Conservation (phyloP, 441 rosid species). For the Jatropha multifida region DNA sequence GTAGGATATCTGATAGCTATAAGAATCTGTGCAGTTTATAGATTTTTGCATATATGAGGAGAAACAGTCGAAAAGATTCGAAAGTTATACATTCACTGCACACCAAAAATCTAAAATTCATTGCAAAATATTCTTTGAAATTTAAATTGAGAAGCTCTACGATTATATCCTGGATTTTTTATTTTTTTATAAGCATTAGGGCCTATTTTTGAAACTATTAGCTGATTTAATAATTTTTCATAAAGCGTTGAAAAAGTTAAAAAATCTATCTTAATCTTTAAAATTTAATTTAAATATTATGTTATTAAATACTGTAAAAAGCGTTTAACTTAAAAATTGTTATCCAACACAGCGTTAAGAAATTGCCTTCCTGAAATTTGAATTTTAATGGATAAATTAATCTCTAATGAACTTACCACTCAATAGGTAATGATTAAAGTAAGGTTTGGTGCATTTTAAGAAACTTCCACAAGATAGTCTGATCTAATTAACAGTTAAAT, state of each 20-base stretch:
- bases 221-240: no score
- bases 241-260: neutral
- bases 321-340: neutral
- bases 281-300: no score
- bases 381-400: neutral
- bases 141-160: no score
- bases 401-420: no score
- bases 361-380: neutral
- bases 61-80: neutral
- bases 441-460: constrained; percentile 3
- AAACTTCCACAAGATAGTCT: constrained; percentile 23
- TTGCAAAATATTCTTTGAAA: neutral
- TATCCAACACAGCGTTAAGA: neutral
- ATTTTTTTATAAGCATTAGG: no score
- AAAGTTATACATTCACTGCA: neutral
- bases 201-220: no score
- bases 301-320: no score
- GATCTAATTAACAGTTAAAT: neutral
- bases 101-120: neutral
- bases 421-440: no score
- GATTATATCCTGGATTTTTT: no score
- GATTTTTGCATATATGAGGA: neutral
- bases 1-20: neutral
- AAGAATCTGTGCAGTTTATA: neutral
- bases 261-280: no score